phyloP scores from a whole-genome alignment of 306 rosid genomes.

The Echinosophora koreensis region DNA sequence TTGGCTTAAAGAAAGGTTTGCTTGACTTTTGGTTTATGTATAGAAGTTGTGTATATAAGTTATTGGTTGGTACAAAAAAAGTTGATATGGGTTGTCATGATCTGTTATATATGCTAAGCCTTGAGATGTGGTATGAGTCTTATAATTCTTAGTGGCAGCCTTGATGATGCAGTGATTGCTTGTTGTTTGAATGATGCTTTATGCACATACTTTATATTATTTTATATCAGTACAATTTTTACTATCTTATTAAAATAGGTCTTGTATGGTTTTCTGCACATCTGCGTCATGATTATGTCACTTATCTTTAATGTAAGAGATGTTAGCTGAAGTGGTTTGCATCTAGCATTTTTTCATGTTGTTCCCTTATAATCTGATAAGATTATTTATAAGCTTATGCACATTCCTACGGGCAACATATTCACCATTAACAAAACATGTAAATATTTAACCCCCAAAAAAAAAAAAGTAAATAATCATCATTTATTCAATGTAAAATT shows the following conservation, averaged over 20 bases:
- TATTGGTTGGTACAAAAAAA: constrained; percentile 62
- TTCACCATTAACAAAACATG: too few relatives aligned
- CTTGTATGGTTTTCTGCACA: too few relatives aligned
- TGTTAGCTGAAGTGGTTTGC: too few relatives aligned
- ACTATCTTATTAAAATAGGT: too few relatives aligned
- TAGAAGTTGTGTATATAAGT: constrained; percentile 54
- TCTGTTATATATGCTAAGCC: constrained; percentile 67
- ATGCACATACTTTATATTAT: not conserved
- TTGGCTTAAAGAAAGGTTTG: constrained; percentile 68
- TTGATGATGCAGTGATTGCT: constrained; percentile 53
- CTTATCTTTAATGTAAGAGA: too few relatives aligned
- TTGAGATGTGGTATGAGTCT: constrained; percentile 67
- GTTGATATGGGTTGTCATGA: constrained; percentile 62
- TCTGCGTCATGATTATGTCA: too few relatives aligned
- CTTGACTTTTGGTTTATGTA: not conserved
- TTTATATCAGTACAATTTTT: too few relatives aligned
- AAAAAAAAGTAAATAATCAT: not conserved
- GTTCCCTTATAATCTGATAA: constrained; percentile 63
- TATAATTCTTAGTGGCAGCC: constrained; percentile 56
- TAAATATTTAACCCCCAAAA: too few relatives aligned
- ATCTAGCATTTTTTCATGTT: constrained; percentile 26
- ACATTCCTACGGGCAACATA: not conserved
- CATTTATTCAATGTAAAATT: not conserved
- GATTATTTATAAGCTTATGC: not conserved
- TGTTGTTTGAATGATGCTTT: not conserved